These are phyloP conservation scores for Pleurotus salmoneostramineus DNA, from an alignment of 768 basidiomycete species.

Conservation along the genomic window DNA sequence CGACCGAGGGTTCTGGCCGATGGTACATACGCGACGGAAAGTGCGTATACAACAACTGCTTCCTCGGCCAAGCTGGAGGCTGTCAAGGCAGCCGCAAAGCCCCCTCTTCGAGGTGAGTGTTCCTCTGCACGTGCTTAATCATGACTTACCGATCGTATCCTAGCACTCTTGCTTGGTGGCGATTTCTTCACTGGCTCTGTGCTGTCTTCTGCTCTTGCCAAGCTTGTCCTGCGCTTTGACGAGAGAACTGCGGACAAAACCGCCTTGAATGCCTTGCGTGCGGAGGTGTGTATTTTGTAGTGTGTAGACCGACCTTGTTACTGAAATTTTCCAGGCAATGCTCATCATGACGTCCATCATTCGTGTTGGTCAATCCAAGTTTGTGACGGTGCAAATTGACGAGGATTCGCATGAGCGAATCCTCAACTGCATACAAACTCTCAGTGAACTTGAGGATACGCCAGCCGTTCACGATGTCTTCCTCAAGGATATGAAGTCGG, in stretches of 20 bases:
- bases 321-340: constrained; percentile 61
- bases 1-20: constrained; percentile 86
- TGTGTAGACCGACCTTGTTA: no score
- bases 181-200: constrained; percentile 97
- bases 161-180: constrained; percentile 85
- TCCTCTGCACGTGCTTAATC: background rate
- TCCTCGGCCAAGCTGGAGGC: constrained; percentile 66
- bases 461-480: constrained; percentile 65
- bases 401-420: constrained; percentile 97
- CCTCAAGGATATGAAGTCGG: constrained; percentile 83
- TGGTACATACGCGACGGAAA: constrained; percentile 97
- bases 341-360: constrained; percentile 97
- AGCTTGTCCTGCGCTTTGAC: constrained; percentile 80
- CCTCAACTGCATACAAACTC: constrained; percentile 91
- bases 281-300: constrained; percentile 56
- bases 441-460: constrained; percentile 71
- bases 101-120: constrained; percentile 74
- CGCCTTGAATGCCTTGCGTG: constrained; percentile 68
- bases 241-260: constrained; percentile 43
- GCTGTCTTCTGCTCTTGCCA: constrained; percentile 85
- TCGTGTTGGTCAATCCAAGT: constrained; percentile 96
- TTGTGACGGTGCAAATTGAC: constrained; percentile 92
- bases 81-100: constrained; percentile 84
- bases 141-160: constrained; percentile 1
- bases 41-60: constrained; percentile 66